A percentile compares a stretch with the other conserved stretches of the same genome.
Evolutionary conservation across 345 rosid genomes (phyloP).

Genomic region (Lagerstroemia speciosa): DNA sequence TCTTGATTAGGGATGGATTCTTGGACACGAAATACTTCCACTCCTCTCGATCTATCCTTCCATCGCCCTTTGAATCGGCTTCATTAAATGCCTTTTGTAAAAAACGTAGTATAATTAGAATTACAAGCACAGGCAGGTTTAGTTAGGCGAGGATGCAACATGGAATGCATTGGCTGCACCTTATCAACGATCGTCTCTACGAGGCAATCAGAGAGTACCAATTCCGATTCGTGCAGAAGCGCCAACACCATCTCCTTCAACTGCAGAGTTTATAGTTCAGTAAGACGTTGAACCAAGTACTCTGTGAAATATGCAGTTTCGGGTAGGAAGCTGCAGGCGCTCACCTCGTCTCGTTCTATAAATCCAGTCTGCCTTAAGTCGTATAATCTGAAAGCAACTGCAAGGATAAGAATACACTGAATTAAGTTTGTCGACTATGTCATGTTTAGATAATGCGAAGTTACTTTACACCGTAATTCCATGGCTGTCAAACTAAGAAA

Average conservation of each 20-base stretch:
- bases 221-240: conserved; percentile 78
- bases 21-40: conserved; percentile 72
- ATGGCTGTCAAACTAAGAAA: too few species aligned
- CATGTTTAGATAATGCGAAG: neutral
- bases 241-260: conserved; percentile 90
- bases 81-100: conserved; percentile 46
- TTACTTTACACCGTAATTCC: neutral
- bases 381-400: conserved; percentile 61
- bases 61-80: conserved; percentile 66
- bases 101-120: neutral
- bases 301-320: neutral
- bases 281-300: neutral
- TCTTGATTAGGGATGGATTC: conserved; percentile 77
- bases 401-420: conserved; percentile 4
- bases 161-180: conserved; percentile 24
- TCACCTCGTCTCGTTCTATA: conserved; percentile 54
- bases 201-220: conserved; percentile 49
- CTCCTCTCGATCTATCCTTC: conserved; percentile 74
- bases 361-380: conserved; percentile 50
- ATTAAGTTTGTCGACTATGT: neutral
- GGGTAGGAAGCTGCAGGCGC: neutral
- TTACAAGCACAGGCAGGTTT: neutral
- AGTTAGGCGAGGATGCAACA: neutral
- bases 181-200: conserved; percentile 71
- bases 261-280: conserved; percentile 18